phyloP scores from a whole-genome alignment of 805 yeast genomes.

The Ogataea dorogensis region DNA sequence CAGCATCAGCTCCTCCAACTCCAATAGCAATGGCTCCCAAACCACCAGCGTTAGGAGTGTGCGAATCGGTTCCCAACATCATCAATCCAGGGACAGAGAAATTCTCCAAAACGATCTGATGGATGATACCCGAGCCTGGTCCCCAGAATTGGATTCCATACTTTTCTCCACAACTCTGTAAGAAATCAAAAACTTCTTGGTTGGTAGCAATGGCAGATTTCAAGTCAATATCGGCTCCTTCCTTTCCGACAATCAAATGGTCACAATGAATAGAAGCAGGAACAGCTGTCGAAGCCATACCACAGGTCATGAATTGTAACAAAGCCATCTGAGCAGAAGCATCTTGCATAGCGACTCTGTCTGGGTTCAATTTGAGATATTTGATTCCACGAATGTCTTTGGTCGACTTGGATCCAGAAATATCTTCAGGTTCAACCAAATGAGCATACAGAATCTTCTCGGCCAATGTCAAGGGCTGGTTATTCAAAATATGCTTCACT shows the following conservation, averaged over 20 bases:
- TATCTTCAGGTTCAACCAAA: conserved; percentile 87
- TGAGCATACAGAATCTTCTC: conserved; percentile 95
- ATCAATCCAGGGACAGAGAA: conserved; percentile 97
- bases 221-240: conserved; percentile 85
- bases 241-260: conserved; percentile 94
- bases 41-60: conserved; percentile 98
- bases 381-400: conserved; percentile 72
- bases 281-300: conserved; percentile 85
- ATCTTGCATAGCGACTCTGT: conserved; percentile 98
- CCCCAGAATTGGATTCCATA: conserved; percentile 98
- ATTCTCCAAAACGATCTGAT: conserved; percentile 94
- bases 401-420: conserved; percentile 47
- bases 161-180: conserved; percentile 86
- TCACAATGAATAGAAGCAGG: conserved; percentile 98
- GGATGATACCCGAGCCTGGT: conserved; percentile 98
- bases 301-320: conserved; percentile 94
- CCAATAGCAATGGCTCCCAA: conserved; percentile 97
- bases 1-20: conserved; percentile 99
- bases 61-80: conserved; percentile 96
- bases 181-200: conserved; percentile 92
- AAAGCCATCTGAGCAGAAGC: conserved; percentile 99
- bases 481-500: conserved; percentile 32
- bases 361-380: conserved; percentile 93
- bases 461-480: conserved; percentile 82
- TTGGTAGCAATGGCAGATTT: conserved; percentile 82